phyloP scores from a whole-genome alignment of 2,329 filamentous ascomycete genomes.

The Pseudogymnoascus destructans region DNA sequence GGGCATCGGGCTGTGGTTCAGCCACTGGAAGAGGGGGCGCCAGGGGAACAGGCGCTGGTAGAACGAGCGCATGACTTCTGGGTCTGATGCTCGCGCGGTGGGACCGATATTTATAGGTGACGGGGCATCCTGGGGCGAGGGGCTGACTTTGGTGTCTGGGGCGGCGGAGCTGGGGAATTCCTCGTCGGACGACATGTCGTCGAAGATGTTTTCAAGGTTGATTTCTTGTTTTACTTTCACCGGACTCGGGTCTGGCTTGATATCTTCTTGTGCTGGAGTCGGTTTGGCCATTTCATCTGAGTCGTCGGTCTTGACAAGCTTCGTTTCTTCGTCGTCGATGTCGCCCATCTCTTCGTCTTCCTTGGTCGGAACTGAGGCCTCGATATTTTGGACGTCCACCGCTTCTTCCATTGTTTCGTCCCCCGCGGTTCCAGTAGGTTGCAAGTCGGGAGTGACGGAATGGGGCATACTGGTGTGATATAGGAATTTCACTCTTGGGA shows the following conservation, averaged over 20 bases:
- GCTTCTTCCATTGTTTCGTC: not conserved
- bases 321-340: slow-evolving; percentile 16
- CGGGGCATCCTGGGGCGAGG: slow-evolving; percentile 32
- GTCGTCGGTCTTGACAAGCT: slow-evolving; percentile 15
- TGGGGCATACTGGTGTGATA: not conserved
- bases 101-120: slow-evolving; percentile 30
- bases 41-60: slow-evolving; percentile 95
- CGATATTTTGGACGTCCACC: not conserved
- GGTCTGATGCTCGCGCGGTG: slow-evolving; percentile 47
- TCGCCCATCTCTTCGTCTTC: slow-evolving; percentile 33
- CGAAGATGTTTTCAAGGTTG: slow-evolving; percentile 47
- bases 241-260: not conserved
- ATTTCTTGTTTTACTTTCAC: slow-evolving; percentile 31
- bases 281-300: not conserved
- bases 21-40: slow-evolving; percentile 89
- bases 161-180: slow-evolving; percentile 41
- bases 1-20: slow-evolving; percentile 82
- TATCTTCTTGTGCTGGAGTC: not conserved
- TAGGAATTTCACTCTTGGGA: not conserved
- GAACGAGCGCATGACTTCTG: slow-evolving; percentile 81
- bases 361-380: slow-evolving; percentile 16
- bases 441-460: slow-evolving; percentile 6
- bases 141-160: slow-evolving; percentile 30
- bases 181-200: slow-evolving; percentile 45
- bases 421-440: not conserved